A percentile compares a stretch with the other conserved stretches of the same genome.
These are phyloP conservation scores for Amanita subjunquillea DNA, from an alignment of 768 basidiomycete genomes.

Conservation along the genomic window DNA sequence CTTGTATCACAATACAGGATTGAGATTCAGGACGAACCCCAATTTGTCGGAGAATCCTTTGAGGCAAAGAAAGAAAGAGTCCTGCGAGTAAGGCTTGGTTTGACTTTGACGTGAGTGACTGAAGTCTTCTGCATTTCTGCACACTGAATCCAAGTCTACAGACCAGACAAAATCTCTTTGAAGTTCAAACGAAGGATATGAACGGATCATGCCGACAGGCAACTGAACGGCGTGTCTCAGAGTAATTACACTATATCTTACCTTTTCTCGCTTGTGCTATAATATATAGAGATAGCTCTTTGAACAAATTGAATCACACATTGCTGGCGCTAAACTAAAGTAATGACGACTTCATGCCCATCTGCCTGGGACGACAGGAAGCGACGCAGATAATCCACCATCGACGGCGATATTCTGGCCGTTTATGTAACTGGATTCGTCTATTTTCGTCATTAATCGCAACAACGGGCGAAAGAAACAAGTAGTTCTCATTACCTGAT, in stretches of 20 bases:
- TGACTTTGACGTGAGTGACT: constrained; percentile 36
- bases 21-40: constrained; percentile 38
- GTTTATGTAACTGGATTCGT: constrained; percentile 88
- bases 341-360: constrained; percentile 30
- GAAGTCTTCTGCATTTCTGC: neutral
- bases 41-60: constrained; percentile 35
- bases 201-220: neutral
- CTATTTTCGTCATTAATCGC: constrained; percentile 25
- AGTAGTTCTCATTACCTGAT: constrained; percentile 46
- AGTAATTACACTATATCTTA: neutral
- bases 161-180: constrained; percentile 21
- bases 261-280: too few species aligned
- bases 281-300: too few species aligned
- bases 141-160: constrained; percentile 5
- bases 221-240: neutral
- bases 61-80: constrained; percentile 34
- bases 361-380: constrained; percentile 71
- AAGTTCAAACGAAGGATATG: constrained; percentile 21
- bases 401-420: constrained; percentile 83
- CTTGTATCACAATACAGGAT: constrained; percentile 36
- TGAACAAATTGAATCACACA: too few species aligned
- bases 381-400: constrained; percentile 74
- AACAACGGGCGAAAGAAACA: neutral
- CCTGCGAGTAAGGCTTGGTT: constrained; percentile 20
- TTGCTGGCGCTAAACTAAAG: too few species aligned